A percentile compares a stretch with the other conserved stretches of the same genome.
These are phyloP conservation scores for Spinacia oleracea DNA, from an alignment of 179 eudicot species.

Conservation along the genomic window DNA sequence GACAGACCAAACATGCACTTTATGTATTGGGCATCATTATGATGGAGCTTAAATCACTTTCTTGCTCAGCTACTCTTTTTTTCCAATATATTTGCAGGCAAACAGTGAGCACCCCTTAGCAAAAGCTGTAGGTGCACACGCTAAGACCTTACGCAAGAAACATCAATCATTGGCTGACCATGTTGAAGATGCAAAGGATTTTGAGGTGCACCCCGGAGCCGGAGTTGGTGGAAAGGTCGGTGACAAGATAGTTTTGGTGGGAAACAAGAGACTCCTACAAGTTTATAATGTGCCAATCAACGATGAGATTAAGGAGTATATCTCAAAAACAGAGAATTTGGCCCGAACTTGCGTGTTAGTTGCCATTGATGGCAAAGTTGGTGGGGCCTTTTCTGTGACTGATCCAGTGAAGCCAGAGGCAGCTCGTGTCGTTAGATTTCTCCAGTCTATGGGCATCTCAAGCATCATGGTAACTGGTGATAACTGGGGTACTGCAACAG, in stretches of 20 bases:
- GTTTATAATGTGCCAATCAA: slow-evolving; percentile 51
- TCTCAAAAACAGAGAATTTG: slow-evolving; percentile 59
- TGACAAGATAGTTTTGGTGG: slow-evolving; percentile 63
- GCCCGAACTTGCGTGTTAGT: slow-evolving; percentile 88
- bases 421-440: slow-evolving; percentile 61
- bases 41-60: neutral
- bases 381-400: slow-evolving; percentile 90
- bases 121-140: slow-evolving; percentile 79
- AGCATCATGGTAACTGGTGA: slow-evolving; percentile 98
- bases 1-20: too few species aligned
- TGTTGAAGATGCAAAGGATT: slow-evolving; percentile 67
- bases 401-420: slow-evolving; percentile 99
- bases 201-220: slow-evolving; percentile 88
- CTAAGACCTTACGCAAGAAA: slow-evolving; percentile 57
- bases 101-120: slow-evolving; percentile 96
- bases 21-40: neutral
- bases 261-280: slow-evolving; percentile 84
- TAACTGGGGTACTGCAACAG: slow-evolving; percentile 89
- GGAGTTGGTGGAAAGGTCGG: slow-evolving; percentile 87
- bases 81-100: slow-evolving; percentile 42
- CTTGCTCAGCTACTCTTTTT: neutral
- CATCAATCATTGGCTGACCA: slow-evolving; percentile 43
- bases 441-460: slow-evolving; percentile 65
- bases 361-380: slow-evolving; percentile 69
- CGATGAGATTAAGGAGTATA: slow-evolving; percentile 55